Evolutionary conservation across 1,284 basidiomycete genomes (phyloP), one percentile per base, ranked within the genome.

Genomic region (Ceratobasidium theobromae): DNA sequence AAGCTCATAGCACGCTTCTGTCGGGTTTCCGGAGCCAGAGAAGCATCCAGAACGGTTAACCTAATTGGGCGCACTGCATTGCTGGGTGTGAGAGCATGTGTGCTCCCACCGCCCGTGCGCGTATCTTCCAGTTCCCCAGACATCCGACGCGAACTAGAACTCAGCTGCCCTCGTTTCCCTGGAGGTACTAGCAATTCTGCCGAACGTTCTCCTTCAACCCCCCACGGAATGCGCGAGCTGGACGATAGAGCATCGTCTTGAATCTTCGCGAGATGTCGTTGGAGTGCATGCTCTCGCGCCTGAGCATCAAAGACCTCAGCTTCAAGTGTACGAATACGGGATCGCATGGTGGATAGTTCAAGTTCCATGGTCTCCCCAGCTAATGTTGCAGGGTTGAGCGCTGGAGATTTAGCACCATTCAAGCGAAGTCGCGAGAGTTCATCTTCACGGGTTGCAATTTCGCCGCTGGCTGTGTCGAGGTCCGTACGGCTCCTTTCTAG

Each of bases 1-100:
- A 95, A 77, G 74, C 91, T 93, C 68, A 92, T 85, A 72, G 88
- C 85, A 58, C 93, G 87, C 74, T 93, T 93, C 76, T 94, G 91
- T 40, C 85, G 79, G 32, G 89, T 87, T 73, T 90, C 86, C 0
- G 87, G 83, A 1, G 89, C 86, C 46, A 95, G 79, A 51, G 81
- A 81, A 23, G 86, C 82, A 70, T 91, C 89, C 62, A 86, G 80
- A 18, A 81, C 78, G 9, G 82, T 81, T 33, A 81, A 82, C 32
- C 81, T 78, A 16, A 80, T 77, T 23, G 80, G 73, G 12, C 78
- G 78, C 14, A 74, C 69, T 52, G 75, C 72, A 65, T 72, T 71
- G 70, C 72, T 76, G 27, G 79, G 76, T 71, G 79, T 77, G 70
- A 78, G 77, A 11, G 79, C 45, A 79, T 49, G 77, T 74, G 70